These are phyloP conservation scores for Rhynchospora tenuis DNA, from an alignment of 176 grass and related monocot species.

Conservation along the genomic window DNA sequence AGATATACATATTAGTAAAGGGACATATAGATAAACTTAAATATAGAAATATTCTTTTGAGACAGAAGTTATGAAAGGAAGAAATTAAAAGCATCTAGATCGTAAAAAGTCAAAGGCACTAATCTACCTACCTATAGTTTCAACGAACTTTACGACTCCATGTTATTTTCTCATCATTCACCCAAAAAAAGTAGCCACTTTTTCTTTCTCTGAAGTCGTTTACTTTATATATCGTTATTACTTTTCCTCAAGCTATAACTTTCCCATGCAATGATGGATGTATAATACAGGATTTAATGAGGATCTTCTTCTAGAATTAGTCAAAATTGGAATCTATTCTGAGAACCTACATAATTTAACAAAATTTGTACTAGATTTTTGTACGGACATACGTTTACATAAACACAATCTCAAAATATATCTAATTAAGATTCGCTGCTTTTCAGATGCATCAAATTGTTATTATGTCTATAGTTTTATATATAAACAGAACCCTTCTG, in stretches of 20 bases:
- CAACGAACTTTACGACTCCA: slow-evolving; percentile 21
- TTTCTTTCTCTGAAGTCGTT: background rate
- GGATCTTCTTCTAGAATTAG: slow-evolving; percentile 7
- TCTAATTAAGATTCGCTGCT: background rate
- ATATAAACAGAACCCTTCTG: background rate
- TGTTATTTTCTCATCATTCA: slow-evolving; percentile 21
- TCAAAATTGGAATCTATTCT: background rate
- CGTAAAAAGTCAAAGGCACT: slow-evolving; percentile 19
- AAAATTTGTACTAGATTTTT: background rate
- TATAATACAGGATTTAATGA: background rate
- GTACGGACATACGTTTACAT: background rate
- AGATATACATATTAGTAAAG: background rate
- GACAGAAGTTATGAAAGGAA: slow-evolving; percentile 2
- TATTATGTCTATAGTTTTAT: background rate
- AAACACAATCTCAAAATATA: background rate
- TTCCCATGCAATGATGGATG: background rate
- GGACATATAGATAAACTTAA: background rate
- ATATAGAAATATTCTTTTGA: background rate
- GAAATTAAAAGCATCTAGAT: slow-evolving; percentile 7
- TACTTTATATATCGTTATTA: background rate
- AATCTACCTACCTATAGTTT: background rate
- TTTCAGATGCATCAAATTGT: background rate
- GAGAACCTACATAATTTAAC: background rate
- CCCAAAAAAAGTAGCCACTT: slow-evolving; percentile 13
- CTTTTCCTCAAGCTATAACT: background rate